Percentiles rank a stretch among this genome's conserved stretches.
These are phyloP conservation scores for Phytophthora syringae DNA, from an alignment of 352 stramenopile species.

Conservation along the genomic window DNA sequence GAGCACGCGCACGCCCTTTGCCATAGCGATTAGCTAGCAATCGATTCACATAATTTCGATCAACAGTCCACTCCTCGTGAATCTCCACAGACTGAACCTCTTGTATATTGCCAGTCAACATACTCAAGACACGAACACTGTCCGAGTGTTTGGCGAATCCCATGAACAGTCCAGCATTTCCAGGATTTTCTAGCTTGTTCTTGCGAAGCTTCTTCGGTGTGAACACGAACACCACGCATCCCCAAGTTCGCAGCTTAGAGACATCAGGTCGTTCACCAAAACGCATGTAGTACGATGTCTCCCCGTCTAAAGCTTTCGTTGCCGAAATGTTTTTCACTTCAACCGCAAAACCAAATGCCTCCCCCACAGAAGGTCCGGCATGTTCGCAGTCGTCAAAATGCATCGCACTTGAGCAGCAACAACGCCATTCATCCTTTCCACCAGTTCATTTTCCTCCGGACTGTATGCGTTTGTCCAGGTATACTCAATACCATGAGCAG, in stretches of 20 bases:
- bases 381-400: slow-evolving; percentile 1
- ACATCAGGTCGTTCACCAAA: slow-evolving; percentile 15
- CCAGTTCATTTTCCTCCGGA: no score
- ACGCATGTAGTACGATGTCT: background rate
- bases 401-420: background rate
- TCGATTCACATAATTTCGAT: slow-evolving; percentile 1
- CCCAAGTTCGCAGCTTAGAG: slow-evolving; percentile 10
- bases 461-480: no score
- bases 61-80: slow-evolving; percentile 11
- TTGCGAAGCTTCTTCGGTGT: slow-evolving; percentile 9
- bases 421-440: no score
- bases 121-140: slow-evolving; percentile 6
- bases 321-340: slow-evolving; percentile 11
- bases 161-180: slow-evolving; percentile 2
- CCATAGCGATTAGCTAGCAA: slow-evolving; percentile 3
- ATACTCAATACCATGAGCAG: no score
- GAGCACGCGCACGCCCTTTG: background rate
- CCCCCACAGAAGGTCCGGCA: slow-evolving; percentile 9
- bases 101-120: background rate
- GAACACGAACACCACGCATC: slow-evolving; percentile 8
- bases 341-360: slow-evolving; percentile 8
- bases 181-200: slow-evolving; percentile 7
- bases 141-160: slow-evolving; percentile 10
- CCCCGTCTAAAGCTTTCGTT: background rate
- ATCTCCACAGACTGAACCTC: background rate